These are phyloP conservation scores for Aspergillus steynii DNA, from an alignment of 495 filamentous ascomycete species.

Conservation along the genomic window DNA sequence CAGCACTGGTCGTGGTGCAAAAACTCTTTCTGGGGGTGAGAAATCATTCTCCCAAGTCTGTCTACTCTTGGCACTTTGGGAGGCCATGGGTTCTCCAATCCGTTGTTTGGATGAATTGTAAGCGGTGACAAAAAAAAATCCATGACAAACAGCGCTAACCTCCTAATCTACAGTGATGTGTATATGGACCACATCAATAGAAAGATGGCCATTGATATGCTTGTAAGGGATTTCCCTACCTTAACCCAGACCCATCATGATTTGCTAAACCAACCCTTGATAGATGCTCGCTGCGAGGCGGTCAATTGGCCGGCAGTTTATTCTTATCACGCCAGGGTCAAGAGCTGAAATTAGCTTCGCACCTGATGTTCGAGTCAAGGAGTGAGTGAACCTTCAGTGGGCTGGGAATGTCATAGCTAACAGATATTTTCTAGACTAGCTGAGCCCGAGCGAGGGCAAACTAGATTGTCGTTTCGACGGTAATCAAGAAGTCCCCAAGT, in stretches of 20 bases:
- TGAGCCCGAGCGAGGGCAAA: conserved; percentile 59
- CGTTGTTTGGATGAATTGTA: conserved; percentile 95
- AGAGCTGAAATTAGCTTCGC: conserved; percentile 69
- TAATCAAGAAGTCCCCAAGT: conserved; percentile 3
- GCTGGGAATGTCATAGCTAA: conserved; percentile 18
- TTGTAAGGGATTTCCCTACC: conserved; percentile 54
- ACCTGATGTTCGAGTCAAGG: conserved; percentile 81
- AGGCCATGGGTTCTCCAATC: conserved; percentile 95
- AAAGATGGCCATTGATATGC: conserved; percentile 91
- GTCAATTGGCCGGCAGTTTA: conserved; percentile 87
- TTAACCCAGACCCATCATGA: not conserved
- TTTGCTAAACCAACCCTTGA: conserved; percentile 13
- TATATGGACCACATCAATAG: conserved; percentile 99
- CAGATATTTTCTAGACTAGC: conserved; percentile 43
- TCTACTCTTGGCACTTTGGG: conserved; percentile 88
- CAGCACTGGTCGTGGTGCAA: conserved; percentile 73
- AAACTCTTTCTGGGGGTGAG: conserved; percentile 91
- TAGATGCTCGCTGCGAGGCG: conserved; percentile 80
- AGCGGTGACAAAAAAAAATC: conserved; percentile 15
- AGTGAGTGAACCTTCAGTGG: conserved; percentile 50
- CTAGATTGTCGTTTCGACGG: conserved; percentile 33
- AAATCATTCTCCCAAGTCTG: conserved; percentile 98
- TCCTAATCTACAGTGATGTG: conserved; percentile 64
- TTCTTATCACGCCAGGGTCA: conserved; percentile 93
- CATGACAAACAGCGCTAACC: conserved; percentile 20